Percentiles rank a stretch among this genome's conserved stretches.
phyloP scores from a whole-genome alignment of 176 grass and related monocot species.

The Musa beccarii region DNA sequence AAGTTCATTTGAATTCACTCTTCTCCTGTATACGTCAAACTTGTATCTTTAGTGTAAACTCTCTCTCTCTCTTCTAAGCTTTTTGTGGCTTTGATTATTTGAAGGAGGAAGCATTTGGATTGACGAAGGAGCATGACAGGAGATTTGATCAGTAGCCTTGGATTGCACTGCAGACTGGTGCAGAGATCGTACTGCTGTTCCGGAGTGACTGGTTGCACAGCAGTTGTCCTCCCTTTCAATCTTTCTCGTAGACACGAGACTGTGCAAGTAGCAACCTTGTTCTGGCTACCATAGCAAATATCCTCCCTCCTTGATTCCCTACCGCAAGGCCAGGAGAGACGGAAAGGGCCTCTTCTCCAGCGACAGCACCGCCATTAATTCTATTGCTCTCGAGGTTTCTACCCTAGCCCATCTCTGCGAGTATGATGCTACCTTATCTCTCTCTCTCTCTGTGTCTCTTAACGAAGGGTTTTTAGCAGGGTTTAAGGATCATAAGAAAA shows the following conservation, averaged over 20 bases:
- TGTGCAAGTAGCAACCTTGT: constrained; percentile 34
- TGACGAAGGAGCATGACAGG: background rate
- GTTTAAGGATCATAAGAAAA: constrained; percentile 27
- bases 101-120: background rate
- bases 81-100: too few relatives aligned
- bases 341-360: background rate
- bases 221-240: constrained; percentile 40
- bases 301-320: constrained; percentile 3
- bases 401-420: background rate
- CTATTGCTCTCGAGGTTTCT: constrained; percentile 14
- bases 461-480: constrained; percentile 14
- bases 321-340: background rate
- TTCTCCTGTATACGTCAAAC: too few relatives aligned
- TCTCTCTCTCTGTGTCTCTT: background rate
- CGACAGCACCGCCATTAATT: constrained; percentile 16
- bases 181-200: constrained; percentile 20
- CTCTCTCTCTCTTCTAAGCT: too few relatives aligned
- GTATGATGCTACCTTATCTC: background rate
- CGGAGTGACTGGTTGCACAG: constrained; percentile 47
- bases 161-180: constrained; percentile 28
- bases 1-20: too few relatives aligned
- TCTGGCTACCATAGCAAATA: constrained; percentile 24
- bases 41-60: too few relatives aligned
- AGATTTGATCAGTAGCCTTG: constrained; percentile 13
- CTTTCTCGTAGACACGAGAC: constrained; percentile 28